These are phyloP conservation scores for Pseudopediastrum boryanum DNA, from an alignment of 139 green algal genomes.

Conservation along the genomic window DNA sequence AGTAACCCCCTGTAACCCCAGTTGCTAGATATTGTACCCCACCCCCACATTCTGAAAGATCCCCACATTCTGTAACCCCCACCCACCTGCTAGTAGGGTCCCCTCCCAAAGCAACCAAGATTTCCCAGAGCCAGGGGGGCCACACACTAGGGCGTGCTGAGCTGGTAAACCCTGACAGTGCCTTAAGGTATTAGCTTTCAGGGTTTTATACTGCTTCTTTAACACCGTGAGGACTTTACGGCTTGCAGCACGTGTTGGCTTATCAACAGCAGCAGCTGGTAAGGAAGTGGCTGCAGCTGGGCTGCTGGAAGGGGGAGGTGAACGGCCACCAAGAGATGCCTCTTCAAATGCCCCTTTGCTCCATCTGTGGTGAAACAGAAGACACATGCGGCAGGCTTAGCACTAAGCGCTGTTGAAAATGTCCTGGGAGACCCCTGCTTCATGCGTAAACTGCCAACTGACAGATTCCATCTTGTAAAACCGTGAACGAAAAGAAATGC, in stretches of 20 bases:
- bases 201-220: not conserved
- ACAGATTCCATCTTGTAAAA: too few species aligned
- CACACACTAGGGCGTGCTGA: slow-evolving; percentile 41
- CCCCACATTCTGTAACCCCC: not conserved
- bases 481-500: too few species aligned
- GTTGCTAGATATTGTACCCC: not conserved
- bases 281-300: not conserved
- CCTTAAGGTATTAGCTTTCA: slow-evolving; percentile 50
- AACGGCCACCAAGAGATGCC: slow-evolving; percentile 26
- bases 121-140: slow-evolving; percentile 51
- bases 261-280: not conserved
- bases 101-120: slow-evolving; percentile 62
- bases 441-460: too few species aligned
- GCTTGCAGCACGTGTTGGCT: not conserved
- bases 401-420: too few species aligned
- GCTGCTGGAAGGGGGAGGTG: not conserved
- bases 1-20: too few species aligned
- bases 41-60: not conserved
- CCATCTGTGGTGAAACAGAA: slow-evolving; percentile 42
- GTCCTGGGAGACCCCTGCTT: too few species aligned
- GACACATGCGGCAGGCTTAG: too few species aligned
- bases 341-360: slow-evolving; percentile 63
- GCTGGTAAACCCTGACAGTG: slow-evolving; percentile 51
- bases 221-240: not conserved
- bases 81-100: slow-evolving; percentile 39